Evolutionary conservation across 1,284 basidiomycete genomes (phyloP).

Genomic region (Mycosarcoma mackinlayi): DNA sequence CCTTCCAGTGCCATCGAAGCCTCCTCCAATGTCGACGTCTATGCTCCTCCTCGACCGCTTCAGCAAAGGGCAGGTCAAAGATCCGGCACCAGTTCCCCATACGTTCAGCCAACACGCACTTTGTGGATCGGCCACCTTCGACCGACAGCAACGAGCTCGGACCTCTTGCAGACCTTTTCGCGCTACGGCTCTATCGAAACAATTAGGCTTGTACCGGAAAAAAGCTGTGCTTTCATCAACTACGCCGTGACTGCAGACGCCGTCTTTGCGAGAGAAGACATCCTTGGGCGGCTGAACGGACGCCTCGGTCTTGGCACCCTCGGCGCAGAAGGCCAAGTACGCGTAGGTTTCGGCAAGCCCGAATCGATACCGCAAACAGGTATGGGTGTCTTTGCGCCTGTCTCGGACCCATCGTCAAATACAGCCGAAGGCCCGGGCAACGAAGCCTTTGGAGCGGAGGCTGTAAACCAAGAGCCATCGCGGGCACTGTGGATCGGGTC

Average conservation of each 20-base stretch:
- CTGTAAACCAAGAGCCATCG: slow-evolving; percentile 43
- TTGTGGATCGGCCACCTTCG: slow-evolving; percentile 98
- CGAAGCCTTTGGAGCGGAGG: slow-evolving; percentile 27
- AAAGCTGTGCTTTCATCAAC: slow-evolving; percentile 99
- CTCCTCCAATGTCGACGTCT: slow-evolving; percentile 10
- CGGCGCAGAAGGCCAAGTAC: slow-evolving; percentile 74
- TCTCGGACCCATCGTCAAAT: slow-evolving; percentile 3
- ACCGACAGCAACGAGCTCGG: slow-evolving; percentile 89
- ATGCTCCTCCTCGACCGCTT: slow-evolving; percentile 10
- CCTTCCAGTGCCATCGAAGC: slow-evolving; percentile 28
- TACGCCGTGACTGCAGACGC: slow-evolving; percentile 95
- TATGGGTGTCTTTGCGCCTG: slow-evolving; percentile 22
- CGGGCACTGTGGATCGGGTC: slow-evolving; percentile 62
- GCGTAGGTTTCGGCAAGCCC: slow-evolving; percentile 97
- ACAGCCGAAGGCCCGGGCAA: slow-evolving; percentile 6
- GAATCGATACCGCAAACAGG: slow-evolving; percentile 76
- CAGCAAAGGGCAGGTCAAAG: slow-evolving; percentile 8
- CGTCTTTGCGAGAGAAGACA: slow-evolving; percentile 93
- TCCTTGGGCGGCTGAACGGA: slow-evolving; percentile 90
- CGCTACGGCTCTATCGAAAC: slow-evolving; percentile 97
- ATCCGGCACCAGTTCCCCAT: slow-evolving; percentile 70
- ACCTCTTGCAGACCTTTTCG: slow-evolving; percentile 92
- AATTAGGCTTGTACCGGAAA: slow-evolving; percentile 90
- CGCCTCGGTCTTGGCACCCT: slow-evolving; percentile 79
- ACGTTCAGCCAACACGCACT: slow-evolving; percentile 83